A percentile compares a stretch with the other conserved stretches of the same genome.
Conservation (phyloP, 441 rosid species). For the Corymbia calophylla region DNA sequence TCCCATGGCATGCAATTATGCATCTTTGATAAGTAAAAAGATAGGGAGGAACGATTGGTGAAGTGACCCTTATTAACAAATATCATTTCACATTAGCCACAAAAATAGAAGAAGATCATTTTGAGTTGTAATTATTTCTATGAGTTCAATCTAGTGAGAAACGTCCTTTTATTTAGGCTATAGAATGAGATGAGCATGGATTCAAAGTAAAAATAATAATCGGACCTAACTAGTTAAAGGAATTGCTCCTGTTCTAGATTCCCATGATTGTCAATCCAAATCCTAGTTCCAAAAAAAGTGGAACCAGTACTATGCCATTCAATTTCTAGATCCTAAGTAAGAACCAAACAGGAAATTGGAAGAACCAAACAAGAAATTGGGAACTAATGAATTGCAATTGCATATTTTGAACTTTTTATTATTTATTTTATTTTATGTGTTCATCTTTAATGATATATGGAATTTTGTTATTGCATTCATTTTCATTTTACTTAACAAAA, state of each 20-base stretch:
- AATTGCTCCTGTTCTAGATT: accelerated
- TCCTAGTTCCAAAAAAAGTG: too few species aligned
- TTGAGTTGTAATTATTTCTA: background rate
- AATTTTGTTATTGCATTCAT: too few species aligned
- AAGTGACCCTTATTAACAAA: background rate
- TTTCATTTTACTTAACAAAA: too few species aligned
- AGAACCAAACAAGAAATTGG: too few species aligned
- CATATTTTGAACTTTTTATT: too few species aligned
- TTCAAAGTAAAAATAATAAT: accelerated
- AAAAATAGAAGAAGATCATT: background rate
- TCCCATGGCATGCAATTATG: background rate
- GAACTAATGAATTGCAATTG: accelerated
- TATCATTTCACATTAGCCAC: background rate
- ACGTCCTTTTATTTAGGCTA: background rate
- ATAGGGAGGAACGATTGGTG: background rate
- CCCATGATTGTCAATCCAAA: accelerated
- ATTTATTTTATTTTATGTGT: too few species aligned
- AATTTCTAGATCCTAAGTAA: background rate
- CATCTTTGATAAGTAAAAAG: background rate
- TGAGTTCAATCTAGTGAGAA: background rate
- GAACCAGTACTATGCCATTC: background rate
- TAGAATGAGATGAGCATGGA: background rate
- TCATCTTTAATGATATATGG: background rate
- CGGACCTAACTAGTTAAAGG: background rate
- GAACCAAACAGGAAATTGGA: too few species aligned